Base-by-base conservation (phyloP, 2,329 filamentous ascomycete species). In the Lanzia echinophila region DNA sequence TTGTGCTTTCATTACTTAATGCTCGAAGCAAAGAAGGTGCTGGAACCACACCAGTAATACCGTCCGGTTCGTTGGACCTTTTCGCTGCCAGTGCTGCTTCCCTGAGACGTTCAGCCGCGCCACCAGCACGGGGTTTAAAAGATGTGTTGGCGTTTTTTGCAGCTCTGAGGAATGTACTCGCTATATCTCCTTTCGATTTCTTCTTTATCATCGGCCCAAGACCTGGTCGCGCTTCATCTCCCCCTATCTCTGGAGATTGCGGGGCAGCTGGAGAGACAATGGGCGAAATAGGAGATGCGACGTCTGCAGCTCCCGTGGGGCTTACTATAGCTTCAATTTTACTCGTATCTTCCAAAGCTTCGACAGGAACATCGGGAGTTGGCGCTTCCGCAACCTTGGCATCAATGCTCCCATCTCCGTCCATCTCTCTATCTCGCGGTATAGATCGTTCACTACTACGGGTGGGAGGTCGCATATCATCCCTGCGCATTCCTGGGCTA, bases 101-200 rank as follows among this genome's bases (percentile, higher is more conserved):
- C 53, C 63, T 58, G 7, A 95, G 73, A 49, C 87, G 85, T 58
- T 95, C 90, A 49, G 84, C 90, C 20, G 90, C 91, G 59, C 91
- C 92, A 54, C 92, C 92, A 33, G 86, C 84, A 55, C 92, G 83
- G 19, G 92, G 92, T 65, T 92, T 95, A 73, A 97, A 97, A n/a
- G n/a, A n/a, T 1, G 79, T 78, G 36, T 69, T 79, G 11, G 84
- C 85, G 22, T 86, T 82, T 53, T 78, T 82, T 0, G 89, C 90
- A 22, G 90, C 90, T 69, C 90, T 95, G 71, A 88, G 87, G 57
- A 96, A 81, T 6, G 81, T 79, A 34, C 81, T 85, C 19, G 88
- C 88, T 63, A 94, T 77, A 54, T 94, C 85, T n/a, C 76, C 79
- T 58, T 79, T 83, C 1, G 83, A 85, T 57, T 80, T 82, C 66